phyloP scores from a whole-genome alignment of 2,329 filamentous ascomycete genomes.

The Microcyclosporella mali region DNA sequence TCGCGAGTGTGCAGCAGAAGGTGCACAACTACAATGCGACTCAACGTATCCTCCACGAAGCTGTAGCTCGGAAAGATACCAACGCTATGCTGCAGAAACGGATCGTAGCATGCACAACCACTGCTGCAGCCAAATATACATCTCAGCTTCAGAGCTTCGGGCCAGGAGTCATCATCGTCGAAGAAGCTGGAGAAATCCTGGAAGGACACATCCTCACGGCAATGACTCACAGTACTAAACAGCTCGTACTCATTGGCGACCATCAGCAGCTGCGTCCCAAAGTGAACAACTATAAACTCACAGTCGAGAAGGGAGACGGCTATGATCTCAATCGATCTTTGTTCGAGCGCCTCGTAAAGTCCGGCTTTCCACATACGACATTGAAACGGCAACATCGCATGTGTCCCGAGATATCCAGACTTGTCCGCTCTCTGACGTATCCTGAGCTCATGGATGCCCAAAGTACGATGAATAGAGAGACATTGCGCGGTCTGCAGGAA shows the following conservation, averaged over 20 bases:
- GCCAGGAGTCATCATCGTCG: conserved; percentile 31
- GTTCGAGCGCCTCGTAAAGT: conserved; percentile 52
- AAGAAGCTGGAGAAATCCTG: conserved; percentile 63
- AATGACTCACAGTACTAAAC: conserved; percentile 54
- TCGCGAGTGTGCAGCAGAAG: conserved; percentile 36
- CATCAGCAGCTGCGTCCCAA: conserved; percentile 56
- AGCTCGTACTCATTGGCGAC: conserved; percentile 61
- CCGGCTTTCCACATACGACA: conserved; percentile 27
- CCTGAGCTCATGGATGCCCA: conserved; percentile 48
- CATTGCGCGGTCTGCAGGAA: conserved; percentile 47
- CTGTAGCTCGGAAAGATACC: conserved; percentile 25
- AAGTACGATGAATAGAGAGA: conserved; percentile 35
- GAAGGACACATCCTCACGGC: conserved; percentile 58
- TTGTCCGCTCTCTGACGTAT: conserved; percentile 56
- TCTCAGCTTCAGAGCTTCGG: conserved; percentile 51
- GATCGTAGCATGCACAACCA: conserved; percentile 56
- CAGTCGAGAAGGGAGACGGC: conserved; percentile 46
- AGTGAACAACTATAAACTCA: conserved; percentile 51
- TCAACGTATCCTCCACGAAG: conserved; percentile 35
- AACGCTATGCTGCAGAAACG: conserved; percentile 26
- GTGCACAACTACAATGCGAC: conserved; percentile 39
- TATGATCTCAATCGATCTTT: conserved; percentile 55
- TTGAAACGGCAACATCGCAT: conserved; percentile 60
- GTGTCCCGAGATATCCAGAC: conserved; percentile 55
- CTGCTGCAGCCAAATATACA: conserved; percentile 49